phyloP scores from a whole-genome alignment of 352 stramenopile genomes.

The Phytophthora hybrid region DNA sequence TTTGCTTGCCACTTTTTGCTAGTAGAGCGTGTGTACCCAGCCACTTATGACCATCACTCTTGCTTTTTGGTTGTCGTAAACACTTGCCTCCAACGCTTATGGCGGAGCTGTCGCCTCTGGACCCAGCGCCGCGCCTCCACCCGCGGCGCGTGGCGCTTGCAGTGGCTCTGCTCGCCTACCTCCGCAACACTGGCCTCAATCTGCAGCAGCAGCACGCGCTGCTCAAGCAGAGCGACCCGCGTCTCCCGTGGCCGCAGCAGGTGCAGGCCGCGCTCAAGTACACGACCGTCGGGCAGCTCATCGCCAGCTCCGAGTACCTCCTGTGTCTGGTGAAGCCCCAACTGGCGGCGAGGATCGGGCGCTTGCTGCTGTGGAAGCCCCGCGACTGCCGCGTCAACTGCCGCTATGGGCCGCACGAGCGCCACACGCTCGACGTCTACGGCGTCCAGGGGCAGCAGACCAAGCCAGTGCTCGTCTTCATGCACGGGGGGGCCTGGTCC shows the following conservation, averaged over 20 bases:
- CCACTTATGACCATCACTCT: too few relatives aligned
- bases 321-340: slow-evolving; percentile 64
- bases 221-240: slow-evolving; percentile 31
- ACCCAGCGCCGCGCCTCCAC: slow-evolving; percentile 1
- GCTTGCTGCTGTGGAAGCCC: slow-evolving; percentile 52
- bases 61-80: slow-evolving; percentile 18
- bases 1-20: too few relatives aligned
- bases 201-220: slow-evolving; percentile 35
- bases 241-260: slow-evolving; percentile 23
- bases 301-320: slow-evolving; percentile 62
- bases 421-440: slow-evolving; percentile 73
- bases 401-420: slow-evolving; percentile 57
- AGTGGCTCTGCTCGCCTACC: slow-evolving; percentile 33
- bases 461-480: slow-evolving; percentile 90
- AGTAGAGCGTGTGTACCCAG: too few relatives aligned
- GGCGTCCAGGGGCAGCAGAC: slow-evolving; percentile 37
- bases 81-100: slow-evolving; percentile 2
- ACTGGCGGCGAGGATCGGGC: slow-evolving; percentile 52
- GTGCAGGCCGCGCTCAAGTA: slow-evolving; percentile 49
- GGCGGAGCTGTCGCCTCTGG: background rate
- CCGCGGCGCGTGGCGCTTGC: slow-evolving; percentile 26
- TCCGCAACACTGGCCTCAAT: slow-evolving; percentile 25
- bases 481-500: slow-evolving; percentile 91
- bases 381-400: slow-evolving; percentile 38
- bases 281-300: slow-evolving; percentile 57